Conservation (phyloP, 345 rosid species). For the Populus ilicifolia region DNA sequence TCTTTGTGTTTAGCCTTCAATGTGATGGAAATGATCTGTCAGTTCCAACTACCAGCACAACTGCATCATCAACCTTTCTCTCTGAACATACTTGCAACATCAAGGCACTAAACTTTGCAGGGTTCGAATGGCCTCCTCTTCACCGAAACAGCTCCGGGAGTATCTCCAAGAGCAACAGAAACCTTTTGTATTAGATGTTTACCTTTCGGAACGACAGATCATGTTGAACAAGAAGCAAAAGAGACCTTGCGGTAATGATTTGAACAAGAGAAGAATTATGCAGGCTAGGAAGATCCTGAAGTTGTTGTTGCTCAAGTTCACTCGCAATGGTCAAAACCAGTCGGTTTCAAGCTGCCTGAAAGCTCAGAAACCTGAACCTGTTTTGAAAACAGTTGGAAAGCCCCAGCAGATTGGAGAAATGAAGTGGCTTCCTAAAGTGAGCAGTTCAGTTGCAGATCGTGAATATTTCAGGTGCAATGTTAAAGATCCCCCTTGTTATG, state of each 20-base stretch:
- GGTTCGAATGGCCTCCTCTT: slow-evolving; percentile 19
- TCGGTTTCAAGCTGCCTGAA: slow-evolving; percentile 12
- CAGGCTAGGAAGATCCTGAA: slow-evolving; percentile 21
- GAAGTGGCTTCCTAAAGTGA: slow-evolving; percentile 11
- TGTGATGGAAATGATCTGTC: background rate
- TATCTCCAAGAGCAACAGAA: slow-evolving; percentile 38
- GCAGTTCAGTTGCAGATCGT: slow-evolving; percentile 6
- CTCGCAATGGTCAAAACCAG: slow-evolving; percentile 6
- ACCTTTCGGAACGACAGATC: slow-evolving; percentile 25
- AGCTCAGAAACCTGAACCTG: slow-evolving; percentile 14
- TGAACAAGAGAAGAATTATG: background rate
- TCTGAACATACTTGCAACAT: background rate
- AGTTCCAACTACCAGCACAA: background rate
- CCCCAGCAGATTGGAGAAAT: slow-evolving; percentile 10
- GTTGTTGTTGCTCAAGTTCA: slow-evolving; percentile 21
- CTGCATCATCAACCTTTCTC: background rate
- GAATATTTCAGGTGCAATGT: background rate
- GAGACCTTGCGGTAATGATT: slow-evolving; percentile 1
- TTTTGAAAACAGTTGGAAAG: background rate
- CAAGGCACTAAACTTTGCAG: background rate
- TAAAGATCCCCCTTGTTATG: background rate
- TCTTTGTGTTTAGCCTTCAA: background rate
- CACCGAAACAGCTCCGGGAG: slow-evolving; percentile 27
- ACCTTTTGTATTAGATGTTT: slow-evolving; percentile 28
- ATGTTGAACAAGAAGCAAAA: slow-evolving; percentile 6